These are phyloP conservation scores for Pachyrhizus erosus DNA, from an alignment of 306 rosid genomes.

Conservation along the genomic window DNA sequence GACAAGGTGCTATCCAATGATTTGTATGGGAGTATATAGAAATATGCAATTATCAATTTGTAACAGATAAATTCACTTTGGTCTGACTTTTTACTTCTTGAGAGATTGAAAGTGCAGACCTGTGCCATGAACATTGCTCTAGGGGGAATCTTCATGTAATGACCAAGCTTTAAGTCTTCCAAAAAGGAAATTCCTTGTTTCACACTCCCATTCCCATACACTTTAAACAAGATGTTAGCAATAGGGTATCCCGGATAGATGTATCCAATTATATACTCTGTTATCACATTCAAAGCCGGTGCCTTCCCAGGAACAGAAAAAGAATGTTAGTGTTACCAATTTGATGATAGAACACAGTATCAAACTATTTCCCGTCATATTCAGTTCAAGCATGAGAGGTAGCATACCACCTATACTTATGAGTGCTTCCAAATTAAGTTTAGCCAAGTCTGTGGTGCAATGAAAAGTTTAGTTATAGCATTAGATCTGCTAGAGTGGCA, in stretches of 20 bases:
- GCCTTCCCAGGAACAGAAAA: not conserved
- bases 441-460: not conserved
- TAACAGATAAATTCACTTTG: not conserved
- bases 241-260: not conserved
- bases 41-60: not conserved
- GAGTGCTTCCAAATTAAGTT: not conserved
- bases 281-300: not conserved
- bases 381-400: not conserved
- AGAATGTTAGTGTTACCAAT: not conserved
- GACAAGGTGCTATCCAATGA: not conserved
- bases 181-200: not conserved
- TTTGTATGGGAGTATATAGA: not conserved
- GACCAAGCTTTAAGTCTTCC: not conserved
- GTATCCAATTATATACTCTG: not conserved
- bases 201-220: not conserved
- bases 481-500: not conserved
- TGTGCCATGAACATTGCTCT: not conserved
- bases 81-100: not conserved
- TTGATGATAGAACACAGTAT: not conserved
- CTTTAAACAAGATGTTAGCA: not conserved
- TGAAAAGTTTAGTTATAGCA: not conserved
- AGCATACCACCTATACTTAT: not conserved
- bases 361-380: not conserved
- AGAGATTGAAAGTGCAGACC: not conserved
- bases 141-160: not conserved